phyloP scores from a whole-genome alignment of 768 basidiomycete genomes.

The Macrolepiota fuliginosa region DNA sequence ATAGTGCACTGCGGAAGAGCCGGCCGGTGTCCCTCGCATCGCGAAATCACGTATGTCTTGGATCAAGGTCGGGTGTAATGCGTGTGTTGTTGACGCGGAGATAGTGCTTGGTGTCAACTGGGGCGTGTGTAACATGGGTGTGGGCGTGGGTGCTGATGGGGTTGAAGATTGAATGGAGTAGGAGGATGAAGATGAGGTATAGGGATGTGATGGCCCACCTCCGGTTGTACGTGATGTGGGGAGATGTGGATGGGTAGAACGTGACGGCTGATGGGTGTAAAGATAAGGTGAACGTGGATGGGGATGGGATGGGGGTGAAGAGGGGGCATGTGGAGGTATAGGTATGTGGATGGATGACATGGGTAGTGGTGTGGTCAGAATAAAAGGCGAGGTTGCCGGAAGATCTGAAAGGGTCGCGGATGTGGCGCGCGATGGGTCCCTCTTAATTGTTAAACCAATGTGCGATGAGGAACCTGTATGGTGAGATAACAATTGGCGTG shows the following conservation, averaged over 20 bases:
- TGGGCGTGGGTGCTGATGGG: neutral
- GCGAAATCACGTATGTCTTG: constrained; percentile 48
- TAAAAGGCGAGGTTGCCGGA: neutral
- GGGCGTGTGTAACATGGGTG: neutral
- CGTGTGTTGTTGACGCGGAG: constrained; percentile 4
- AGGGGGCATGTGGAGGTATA: neutral
- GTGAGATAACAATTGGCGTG: constrained; percentile 7
- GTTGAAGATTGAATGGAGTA: neutral
- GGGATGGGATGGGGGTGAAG: neutral
- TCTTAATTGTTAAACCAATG: neutral
- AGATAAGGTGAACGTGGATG: neutral
- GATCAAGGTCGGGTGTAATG: constrained; percentile 50
- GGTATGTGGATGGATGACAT: neutral
- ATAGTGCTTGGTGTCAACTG: neutral
- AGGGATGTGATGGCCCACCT: neutral
- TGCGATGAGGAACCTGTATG: neutral
- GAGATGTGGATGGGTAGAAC: neutral
- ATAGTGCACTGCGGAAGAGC: constrained; percentile 14
- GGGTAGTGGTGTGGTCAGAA: neutral
- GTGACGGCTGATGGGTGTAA: neutral
- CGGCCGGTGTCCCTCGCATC: constrained; percentile 5
- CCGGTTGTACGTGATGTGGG: neutral
- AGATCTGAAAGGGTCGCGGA: constrained; percentile 13
- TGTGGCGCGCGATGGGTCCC: constrained; percentile 10
- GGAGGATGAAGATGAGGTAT: neutral